These are phyloP conservation scores for Clavispora asparagi DNA, from an alignment of 805 yeast genomes.

Conservation along the genomic window DNA sequence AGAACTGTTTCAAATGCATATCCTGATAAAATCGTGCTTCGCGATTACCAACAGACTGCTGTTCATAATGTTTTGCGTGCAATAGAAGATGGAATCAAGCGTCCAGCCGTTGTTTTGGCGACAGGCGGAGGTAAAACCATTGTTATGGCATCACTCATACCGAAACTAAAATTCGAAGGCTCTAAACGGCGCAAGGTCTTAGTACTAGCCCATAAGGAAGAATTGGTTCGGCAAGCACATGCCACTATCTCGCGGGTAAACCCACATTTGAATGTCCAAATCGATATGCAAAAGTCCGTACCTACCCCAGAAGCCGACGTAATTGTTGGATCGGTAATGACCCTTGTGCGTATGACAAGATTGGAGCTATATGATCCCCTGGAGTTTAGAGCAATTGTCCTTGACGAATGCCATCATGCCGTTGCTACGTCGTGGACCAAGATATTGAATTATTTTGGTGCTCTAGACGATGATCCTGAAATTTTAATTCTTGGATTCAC, in stretches of 20 bases:
- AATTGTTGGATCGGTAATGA: conserved; percentile 71
- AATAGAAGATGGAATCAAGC: conserved; percentile 37
- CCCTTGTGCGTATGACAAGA: conserved; percentile 45
- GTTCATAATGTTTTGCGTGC: conserved; percentile 50
- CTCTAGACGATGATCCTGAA: conserved; percentile 32
- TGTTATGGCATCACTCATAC: conserved; percentile 57
- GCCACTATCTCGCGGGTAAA: conserved; percentile 39
- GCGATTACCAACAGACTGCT: conserved; percentile 68
- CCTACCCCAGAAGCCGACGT: conserved; percentile 52
- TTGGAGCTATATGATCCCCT: conserved; percentile 49
- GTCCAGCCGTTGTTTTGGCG: conserved; percentile 81
- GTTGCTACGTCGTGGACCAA: conserved; percentile 63
- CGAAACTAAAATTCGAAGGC: conserved; percentile 23
- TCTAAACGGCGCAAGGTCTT: conserved; percentile 37
- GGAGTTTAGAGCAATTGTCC: conserved; percentile 65
- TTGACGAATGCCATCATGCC: conserved; percentile 94
- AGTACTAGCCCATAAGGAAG: conserved; percentile 77
- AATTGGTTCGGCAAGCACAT: conserved; percentile 69
- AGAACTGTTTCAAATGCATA: no score
- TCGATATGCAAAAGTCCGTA: conserved; percentile 61
- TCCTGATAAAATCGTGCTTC: conserved; percentile 10
- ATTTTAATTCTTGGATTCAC: conserved; percentile 76
- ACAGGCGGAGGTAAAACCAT: conserved; percentile 97
- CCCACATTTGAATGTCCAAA: conserved; percentile 50
- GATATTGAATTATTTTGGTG: conserved; percentile 56